Evolutionary conservation across 2,329 filamentous ascomycete genomes (phyloP), one percentile per base, ranked within the genome.

Genomic region (Sporothrix phasma): DNA sequence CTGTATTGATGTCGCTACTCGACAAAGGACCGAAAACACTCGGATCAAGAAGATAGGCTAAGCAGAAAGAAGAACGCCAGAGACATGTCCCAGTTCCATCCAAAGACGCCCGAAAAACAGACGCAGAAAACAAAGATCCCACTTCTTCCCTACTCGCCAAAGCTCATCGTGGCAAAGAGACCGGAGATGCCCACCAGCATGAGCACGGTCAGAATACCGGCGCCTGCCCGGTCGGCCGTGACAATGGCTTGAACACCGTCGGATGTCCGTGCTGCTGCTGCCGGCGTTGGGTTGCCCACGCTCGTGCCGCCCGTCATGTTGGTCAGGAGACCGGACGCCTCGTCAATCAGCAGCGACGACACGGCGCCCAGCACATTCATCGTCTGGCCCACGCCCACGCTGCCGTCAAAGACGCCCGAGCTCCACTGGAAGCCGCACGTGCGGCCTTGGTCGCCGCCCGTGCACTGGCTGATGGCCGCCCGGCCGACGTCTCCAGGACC

Each of bases 161-260:
- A 37, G 45, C 70, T 72, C 73, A 76, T 76, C 71, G 73, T 74
- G 2, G 69, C 69, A 69, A 75, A 76, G 65, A 73, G 71, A 8
- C 69, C 71, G 4, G 68, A 69, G 7, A 71, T 68, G n/a, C 68
- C 65, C 0, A 19, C 46, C 1, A 90, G 72, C 3, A 87, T 73
- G 5, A 86, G 58, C 2, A 84, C 74, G 26, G 88, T 92, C 60
- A 79, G 68, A 66, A 91, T 81, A 11, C 83, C 83, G 43, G 88
- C 89, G 11, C 88, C 90, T 6, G 83, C 87, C 67, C 78, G 83
- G 70, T 92, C 89, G 7, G 78, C 79, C 2, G 82, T 84, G 39
- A 86, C 79, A n/a, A n/a, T 1, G 75, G 70, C 60, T 63, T 22
- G 4, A 68, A 62, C 29, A 62, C n/a, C 2, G 56, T 65, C 31